These are phyloP conservation scores for Meyerozyma carpophila DNA, from an alignment of 1,139 yeast genomes.

Conservation along the genomic window DNA sequence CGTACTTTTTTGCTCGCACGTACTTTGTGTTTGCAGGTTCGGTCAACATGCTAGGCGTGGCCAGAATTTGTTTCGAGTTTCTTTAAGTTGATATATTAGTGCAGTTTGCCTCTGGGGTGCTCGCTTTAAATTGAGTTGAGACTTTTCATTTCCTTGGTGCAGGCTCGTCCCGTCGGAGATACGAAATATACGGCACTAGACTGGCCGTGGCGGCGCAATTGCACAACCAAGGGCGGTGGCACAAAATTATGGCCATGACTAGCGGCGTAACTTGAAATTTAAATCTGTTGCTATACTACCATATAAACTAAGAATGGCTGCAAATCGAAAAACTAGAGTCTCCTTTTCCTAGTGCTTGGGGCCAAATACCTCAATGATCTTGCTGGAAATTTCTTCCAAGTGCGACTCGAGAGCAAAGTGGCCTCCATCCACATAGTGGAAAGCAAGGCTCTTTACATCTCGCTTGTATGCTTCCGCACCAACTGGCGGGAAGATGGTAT, in stretches of 20 bases:
- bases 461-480: conserved; percentile 33
- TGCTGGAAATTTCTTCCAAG: conserved; percentile 21
- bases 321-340: background rate
- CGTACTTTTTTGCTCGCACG: conserved; percentile 11
- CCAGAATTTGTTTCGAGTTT: background rate
- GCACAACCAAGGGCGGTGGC: no score
- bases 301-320: background rate
- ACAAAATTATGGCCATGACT: no score
- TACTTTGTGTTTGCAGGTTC: background rate
- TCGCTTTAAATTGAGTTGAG: no score
- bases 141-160: no score
- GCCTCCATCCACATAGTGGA: conserved; percentile 26
- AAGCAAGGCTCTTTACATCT: conserved; percentile 21
- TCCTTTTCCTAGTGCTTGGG: background rate
- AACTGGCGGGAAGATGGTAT: conserved; percentile 23
- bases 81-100: no score
- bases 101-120: no score
- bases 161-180: no score
- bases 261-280: no score
- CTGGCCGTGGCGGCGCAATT: no score
- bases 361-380: conserved; percentile 1
- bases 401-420: conserved; percentile 36
- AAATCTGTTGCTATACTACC: no score
- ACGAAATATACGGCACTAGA: no score
- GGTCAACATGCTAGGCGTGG: background rate